Percentiles rank a stretch among this genome's conserved stretches.
Evolutionary conservation across 2,329 filamentous ascomycete genomes (phyloP).

Genomic region (Zopfia rhizophila): DNA sequence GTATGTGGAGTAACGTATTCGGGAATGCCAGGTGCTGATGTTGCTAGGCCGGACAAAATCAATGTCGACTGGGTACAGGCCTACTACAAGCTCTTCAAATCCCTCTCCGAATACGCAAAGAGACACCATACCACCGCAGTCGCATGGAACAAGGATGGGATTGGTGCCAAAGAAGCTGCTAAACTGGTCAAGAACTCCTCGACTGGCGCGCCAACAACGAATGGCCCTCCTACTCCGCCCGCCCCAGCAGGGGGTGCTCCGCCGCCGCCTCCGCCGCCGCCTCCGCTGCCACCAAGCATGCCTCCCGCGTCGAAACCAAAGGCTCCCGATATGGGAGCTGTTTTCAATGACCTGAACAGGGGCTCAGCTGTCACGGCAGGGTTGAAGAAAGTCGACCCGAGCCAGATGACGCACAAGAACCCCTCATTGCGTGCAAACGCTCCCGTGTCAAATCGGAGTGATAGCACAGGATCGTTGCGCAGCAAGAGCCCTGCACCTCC

Average conservation of each 20-base stretch:
- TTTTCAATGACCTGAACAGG: constrained; percentile 92
- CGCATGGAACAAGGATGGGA: constrained; percentile 83
- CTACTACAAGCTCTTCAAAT: constrained; percentile 91
- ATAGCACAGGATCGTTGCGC: constrained; percentile 62
- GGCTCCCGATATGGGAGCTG: constrained; percentile 77
- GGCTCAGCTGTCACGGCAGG: constrained; percentile 88
- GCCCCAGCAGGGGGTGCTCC: constrained; percentile 65
- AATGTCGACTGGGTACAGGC: constrained; percentile 88
- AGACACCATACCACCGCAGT: constrained; percentile 82
- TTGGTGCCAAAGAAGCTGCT: constrained; percentile 77
- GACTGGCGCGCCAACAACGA: constrained; percentile 61
- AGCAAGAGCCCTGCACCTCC: constrained; percentile 88
- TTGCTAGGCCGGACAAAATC: constrained; percentile 71
- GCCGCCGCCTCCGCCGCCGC: constrained; percentile 71
- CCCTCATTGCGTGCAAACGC: constrained; percentile 81
- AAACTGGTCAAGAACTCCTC: constrained; percentile 62
- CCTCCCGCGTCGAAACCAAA: constrained; percentile 64
- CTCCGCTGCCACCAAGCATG: constrained; percentile 43
- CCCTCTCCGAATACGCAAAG: constrained; percentile 85
- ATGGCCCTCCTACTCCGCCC: constrained; percentile 71
- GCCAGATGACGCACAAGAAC: constrained; percentile 99
- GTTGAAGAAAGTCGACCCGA: constrained; percentile 92
- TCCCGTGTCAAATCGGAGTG: constrained; percentile 70
- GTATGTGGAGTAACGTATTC: constrained; percentile 55
- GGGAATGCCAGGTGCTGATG: constrained; percentile 26